Evolutionary conservation across 1,284 basidiomycete species (phyloP), one percentile per base, ranked within the genome.

Genomic region (Blastosporella zonata): DNA sequence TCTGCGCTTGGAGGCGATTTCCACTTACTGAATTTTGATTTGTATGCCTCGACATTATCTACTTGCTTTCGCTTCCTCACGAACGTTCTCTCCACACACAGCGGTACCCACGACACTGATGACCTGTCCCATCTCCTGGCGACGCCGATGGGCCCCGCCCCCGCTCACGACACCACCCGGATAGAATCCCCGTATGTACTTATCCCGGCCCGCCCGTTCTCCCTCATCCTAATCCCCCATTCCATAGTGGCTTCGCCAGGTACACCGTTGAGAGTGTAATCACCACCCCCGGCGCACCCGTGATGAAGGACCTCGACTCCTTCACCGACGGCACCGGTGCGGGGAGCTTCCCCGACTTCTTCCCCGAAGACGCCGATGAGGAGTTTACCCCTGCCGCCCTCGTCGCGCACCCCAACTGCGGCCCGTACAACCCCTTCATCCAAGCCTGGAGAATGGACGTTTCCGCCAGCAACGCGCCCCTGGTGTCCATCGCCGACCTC

Each of bases 261-360:
- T 42, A 49, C 15, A 46, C 43, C 21, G 33, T 53, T 20, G 25
- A 28, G 36, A 54, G 61, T 43, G 47, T 58, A 43, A 60, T 70
- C 41, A 53, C 63, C 54, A 53, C 67, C 33, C 74, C 74, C 6
- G 63, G 62, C 9, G 73, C 77, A 18, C 77, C 77, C 13, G 55
- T 67, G 44, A 57, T 78, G 56, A 78, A 74, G 62, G 77, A 79
- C 56, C 56, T 72, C 21, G 77, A 79, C 50, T 74, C 74, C 45
- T 79, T 79, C 65, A 76, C 74, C n/a, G 74, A 78, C 37, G 77
- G 77, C 22, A 75, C 73, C 7, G 71, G 68, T 15, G 61, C 64
- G 46, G 76, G 76, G 33, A 75, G 73, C 53, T 79, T 79, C 61
- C 74, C 73, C 50, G 74, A 65, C 49, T 60, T 72, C n/a, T n/a